Evolutionary conservation across 129 eudicot species (phyloP).

Genomic region (Saposhnikovia divaricata): DNA sequence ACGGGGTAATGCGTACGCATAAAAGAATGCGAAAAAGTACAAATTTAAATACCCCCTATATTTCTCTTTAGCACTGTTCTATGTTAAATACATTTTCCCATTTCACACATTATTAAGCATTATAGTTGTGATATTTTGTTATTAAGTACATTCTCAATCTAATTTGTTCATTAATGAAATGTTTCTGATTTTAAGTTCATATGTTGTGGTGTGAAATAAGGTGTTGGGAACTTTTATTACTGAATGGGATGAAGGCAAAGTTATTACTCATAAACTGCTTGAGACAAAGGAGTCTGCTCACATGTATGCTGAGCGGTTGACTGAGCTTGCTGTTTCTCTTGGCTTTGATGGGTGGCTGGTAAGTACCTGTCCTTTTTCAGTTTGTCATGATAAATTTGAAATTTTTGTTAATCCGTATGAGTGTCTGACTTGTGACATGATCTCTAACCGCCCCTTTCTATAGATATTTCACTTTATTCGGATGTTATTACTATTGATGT

Average conservation of each 20-base stretch:
- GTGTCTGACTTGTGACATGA: background rate
- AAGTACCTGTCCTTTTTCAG: background rate
- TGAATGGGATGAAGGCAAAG: conserved; percentile 81
- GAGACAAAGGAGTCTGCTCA: conserved; percentile 51
- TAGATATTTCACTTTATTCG: background rate
- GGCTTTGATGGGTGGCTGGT: conserved; percentile 99
- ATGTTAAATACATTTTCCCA: background rate
- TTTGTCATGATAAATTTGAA: background rate
- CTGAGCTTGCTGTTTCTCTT: conserved; percentile 76
- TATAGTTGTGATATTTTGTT: background rate
- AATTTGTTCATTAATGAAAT: background rate
- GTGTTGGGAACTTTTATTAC: conserved; percentile 87
- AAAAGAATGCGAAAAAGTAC: background rate
- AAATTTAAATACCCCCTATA: background rate
- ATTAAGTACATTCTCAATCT: background rate
- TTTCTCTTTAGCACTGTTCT: background rate
- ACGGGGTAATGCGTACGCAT: too few species aligned
- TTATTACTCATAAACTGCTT: conserved; percentile 48
- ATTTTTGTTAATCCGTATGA: background rate
- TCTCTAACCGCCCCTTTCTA: background rate
- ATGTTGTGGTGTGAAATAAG: conserved; percentile 22
- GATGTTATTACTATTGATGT: background rate
- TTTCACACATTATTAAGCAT: background rate
- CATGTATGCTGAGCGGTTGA: conserved; percentile 76
- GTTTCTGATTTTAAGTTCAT: background rate